A percentile compares a stretch with the other conserved stretches of the same genome.
phyloP scores from a whole-genome alignment of 768 basidiomycete species.

The Hericium erinaceus region DNA sequence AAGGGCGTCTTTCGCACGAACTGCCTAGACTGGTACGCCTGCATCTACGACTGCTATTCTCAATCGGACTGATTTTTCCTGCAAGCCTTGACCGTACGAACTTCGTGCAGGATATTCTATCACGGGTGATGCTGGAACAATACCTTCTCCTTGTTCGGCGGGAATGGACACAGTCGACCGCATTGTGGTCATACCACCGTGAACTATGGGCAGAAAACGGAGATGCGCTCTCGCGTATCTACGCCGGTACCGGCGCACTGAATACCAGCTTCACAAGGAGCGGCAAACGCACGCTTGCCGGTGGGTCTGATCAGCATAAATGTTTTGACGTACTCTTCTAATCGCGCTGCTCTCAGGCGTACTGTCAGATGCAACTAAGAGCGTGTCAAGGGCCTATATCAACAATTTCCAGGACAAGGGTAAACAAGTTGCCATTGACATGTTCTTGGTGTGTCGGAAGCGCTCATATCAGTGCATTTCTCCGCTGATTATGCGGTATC shows the following conservation, averaged over 20 bases:
- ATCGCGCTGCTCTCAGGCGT: constrained; percentile 42
- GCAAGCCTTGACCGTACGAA: constrained; percentile 91
- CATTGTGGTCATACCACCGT: constrained; percentile 81
- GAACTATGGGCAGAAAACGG: constrained; percentile 98
- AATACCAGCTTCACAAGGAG: constrained; percentile 95
- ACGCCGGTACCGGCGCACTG: constrained; percentile 87
- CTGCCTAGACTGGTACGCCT: constrained; percentile 79
- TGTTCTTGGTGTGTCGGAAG: constrained; percentile 65
- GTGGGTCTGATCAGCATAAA: constrained; percentile 28
- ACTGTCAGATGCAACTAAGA: constrained; percentile 93
- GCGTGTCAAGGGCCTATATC: constrained; percentile 91
- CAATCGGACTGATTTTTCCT: neutral
- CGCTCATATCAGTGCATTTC: neutral
- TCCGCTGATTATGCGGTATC: neutral
- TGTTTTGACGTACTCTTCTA: neutral
- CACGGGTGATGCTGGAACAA: constrained; percentile 69
- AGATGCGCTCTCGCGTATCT: constrained; percentile 86
- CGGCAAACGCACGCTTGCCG: constrained; percentile 89
- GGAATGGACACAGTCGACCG: constrained; percentile 60
- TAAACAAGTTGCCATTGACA: constrained; percentile 92
- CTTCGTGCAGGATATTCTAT: constrained; percentile 93
- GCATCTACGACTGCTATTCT: neutral
- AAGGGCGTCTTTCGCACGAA: constrained; percentile 90
- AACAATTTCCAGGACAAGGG: constrained; percentile 95
- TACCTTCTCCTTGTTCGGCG: constrained; percentile 73